Conservation (phyloP, 2,329 filamentous ascomycete genomes). For the Stromatinia cepivora region DNA sequence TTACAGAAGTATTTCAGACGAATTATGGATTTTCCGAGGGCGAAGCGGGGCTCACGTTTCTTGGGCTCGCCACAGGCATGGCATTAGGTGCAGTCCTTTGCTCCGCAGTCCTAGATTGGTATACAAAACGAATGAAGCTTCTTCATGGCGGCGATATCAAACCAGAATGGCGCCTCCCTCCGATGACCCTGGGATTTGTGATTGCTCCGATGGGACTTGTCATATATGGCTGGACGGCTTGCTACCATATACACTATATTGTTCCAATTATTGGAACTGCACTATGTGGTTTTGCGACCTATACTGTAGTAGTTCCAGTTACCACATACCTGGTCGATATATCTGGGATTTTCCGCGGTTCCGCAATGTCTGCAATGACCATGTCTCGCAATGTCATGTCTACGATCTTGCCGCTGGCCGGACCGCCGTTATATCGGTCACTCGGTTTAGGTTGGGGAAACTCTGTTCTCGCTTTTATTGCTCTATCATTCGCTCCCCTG, state of each 20-base stretch:
- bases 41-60: constrained; percentile 56
- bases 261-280: constrained; percentile 56
- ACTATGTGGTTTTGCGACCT: constrained; percentile 48
- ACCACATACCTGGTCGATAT: constrained; percentile 55
- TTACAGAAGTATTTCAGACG: constrained; percentile 55
- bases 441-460: constrained; percentile 51
- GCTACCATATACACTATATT: constrained; percentile 53
- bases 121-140: constrained; percentile 40
- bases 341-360: constrained; percentile 36
- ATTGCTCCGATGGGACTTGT: constrained; percentile 56
- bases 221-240: constrained; percentile 57
- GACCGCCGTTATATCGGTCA: constrained; percentile 29
- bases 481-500: constrained; percentile 47
- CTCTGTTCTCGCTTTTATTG: constrained; percentile 42
- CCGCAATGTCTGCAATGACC: constrained; percentile 43
- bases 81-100: constrained; percentile 7
- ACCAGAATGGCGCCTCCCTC: constrained; percentile 62
- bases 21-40: constrained; percentile 56
- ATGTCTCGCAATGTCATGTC: constrained; percentile 29
- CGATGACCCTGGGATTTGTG: constrained; percentile 54
- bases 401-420: constrained; percentile 41
- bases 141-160: constrained; percentile 36
- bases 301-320: constrained; percentile 25
- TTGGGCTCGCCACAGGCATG: constrained; percentile 48
- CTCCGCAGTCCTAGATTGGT: constrained; percentile 1